phyloP scores from a whole-genome alignment of 345 rosid genomes.

The Syzygium grande region DNA sequence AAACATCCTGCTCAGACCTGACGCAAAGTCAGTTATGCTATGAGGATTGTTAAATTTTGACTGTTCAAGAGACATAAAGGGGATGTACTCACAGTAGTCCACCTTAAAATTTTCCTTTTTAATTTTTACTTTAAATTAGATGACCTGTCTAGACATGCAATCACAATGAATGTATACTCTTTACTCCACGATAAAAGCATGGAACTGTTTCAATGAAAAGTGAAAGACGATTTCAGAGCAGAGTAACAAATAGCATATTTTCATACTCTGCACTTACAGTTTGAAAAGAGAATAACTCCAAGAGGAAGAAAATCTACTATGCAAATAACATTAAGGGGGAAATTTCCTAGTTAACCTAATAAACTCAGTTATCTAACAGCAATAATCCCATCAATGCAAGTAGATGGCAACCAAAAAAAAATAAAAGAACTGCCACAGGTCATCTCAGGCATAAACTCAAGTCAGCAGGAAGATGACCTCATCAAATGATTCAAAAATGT shows the following conservation, averaged over 20 bases:
- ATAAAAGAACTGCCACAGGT: background rate
- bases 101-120: background rate
- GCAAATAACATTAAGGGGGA: background rate
- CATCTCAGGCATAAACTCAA: background rate
- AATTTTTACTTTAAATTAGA: background rate
- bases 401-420: background rate
- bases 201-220: background rate
- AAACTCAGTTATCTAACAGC: background rate
- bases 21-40: background rate
- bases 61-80: background rate
- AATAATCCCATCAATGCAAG: background rate
- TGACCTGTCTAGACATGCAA: background rate
- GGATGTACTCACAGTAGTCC: background rate
- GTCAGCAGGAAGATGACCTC: constrained; percentile 42
- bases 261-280: background rate
- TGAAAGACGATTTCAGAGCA: background rate
- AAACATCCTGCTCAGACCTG: background rate
- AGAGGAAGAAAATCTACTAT: background rate
- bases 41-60: background rate
- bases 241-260: background rate
- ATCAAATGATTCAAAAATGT: constrained; percentile 95
- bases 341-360: background rate
- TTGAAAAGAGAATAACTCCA: background rate
- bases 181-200: background rate
- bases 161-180: background rate